These are phyloP conservation scores for Rhodomyrtus tomentosa DNA, from an alignment of 345 rosid species.

Conservation along the genomic window DNA sequence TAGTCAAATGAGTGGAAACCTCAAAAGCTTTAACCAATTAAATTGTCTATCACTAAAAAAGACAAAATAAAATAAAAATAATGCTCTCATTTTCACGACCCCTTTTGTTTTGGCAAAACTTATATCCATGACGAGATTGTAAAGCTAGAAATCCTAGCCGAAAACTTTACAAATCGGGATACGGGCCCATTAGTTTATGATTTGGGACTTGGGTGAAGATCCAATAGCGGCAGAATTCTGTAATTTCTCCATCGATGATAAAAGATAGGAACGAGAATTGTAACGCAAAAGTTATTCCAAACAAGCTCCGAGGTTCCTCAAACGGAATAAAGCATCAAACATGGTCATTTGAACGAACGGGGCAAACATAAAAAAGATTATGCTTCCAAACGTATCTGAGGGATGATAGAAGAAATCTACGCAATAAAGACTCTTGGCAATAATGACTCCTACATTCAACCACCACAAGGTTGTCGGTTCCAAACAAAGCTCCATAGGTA, in stretches of 20 bases:
- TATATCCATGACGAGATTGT: neutral
- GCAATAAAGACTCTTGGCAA: neutral
- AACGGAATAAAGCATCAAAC: neutral
- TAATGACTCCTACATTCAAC: neutral
- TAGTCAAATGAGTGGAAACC: neutral
- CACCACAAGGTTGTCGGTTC: neutral
- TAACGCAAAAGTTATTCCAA: neutral
- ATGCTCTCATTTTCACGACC: neutral
- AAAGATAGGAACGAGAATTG: neutral
- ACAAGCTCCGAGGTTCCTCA: neutral
- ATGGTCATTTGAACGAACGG: neutral
- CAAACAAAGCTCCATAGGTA: neutral
- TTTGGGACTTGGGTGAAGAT: neutral
- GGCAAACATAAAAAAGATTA: neutral
- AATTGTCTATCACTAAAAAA: neutral
- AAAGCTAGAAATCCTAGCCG: neutral
- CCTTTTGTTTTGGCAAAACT: neutral
- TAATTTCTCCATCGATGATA: neutral
- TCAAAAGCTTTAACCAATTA: neutral
- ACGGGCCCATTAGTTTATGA: neutral
- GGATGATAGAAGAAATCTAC: neutral
- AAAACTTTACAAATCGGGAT: neutral
- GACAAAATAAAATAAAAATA: neutral
- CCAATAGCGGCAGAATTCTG: neutral
- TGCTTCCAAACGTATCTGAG: neutral